These are phyloP conservation scores for Pelargonium cotyledonis DNA, from an alignment of 441 rosid species.

Conservation along the genomic window DNA sequence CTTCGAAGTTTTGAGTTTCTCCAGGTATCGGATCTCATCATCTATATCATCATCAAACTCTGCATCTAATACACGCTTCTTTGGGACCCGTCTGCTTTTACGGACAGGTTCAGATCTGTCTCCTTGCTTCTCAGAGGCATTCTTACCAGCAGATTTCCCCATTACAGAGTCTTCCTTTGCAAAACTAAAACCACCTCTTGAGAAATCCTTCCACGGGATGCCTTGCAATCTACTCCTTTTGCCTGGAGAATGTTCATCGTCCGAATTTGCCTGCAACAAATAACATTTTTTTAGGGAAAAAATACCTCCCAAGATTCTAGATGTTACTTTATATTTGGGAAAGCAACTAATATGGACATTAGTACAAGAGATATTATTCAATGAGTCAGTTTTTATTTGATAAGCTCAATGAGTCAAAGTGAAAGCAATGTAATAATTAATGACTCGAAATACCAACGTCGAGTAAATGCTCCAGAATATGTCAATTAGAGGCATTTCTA, in stretches of 20 bases:
- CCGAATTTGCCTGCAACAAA: constrained; percentile 50
- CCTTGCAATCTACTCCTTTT: constrained; percentile 62
- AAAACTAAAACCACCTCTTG: constrained; percentile 35
- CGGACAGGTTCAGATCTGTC: constrained; percentile 44
- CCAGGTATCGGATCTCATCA: constrained; percentile 76
- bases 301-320: constrained; percentile 19
- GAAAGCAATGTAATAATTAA: background rate
- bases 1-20: constrained; percentile 56
- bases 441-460: background rate
- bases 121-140: constrained; percentile 4
- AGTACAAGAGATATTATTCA: constrained; percentile 32
- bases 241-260: constrained; percentile 36
- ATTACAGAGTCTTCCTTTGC: background rate
- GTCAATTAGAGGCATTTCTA: background rate
- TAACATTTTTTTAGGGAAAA: constrained; percentile 12
- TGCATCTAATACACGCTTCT: constrained; percentile 55
- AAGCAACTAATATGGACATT: constrained; percentile 19
- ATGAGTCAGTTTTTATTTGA: too few relatives aligned
- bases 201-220: constrained; percentile 69
- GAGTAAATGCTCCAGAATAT: background rate
- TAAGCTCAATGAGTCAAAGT: too few relatives aligned
- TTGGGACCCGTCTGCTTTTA: constrained; percentile 72
- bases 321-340: constrained; percentile 2
- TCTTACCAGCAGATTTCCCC: background rate
- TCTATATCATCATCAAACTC: constrained; percentile 62